Percentiles rank a stretch among this genome's conserved stretches.
Conservation (phyloP, 169 alveolate genomes). For the Plasmodium blacklocki region DNA sequence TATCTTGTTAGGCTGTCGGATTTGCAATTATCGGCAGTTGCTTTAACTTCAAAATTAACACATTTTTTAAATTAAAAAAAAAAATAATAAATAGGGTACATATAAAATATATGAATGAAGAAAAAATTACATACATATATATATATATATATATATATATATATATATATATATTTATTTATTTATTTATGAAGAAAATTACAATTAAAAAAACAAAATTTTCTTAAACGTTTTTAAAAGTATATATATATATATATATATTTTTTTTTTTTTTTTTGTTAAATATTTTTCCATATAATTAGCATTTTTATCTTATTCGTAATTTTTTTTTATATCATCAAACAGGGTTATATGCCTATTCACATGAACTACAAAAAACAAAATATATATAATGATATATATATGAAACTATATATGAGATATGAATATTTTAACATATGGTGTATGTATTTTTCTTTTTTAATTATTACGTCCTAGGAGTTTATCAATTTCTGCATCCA, state of each 20-base stretch:
- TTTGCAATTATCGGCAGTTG: conserved; percentile 20
- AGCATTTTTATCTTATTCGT: background rate
- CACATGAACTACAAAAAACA: conserved; percentile 24
- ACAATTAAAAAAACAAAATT: too few species aligned
- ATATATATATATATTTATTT: background rate
- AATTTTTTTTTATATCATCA: conserved; percentile 39
- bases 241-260: background rate
- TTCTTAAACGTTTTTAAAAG: too few species aligned
- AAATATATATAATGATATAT: background rate
- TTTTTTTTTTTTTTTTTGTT: background rate
- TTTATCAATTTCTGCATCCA: conserved; percentile 14
- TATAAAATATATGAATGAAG: background rate
- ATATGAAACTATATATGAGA: background rate
- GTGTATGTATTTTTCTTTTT: background rate
- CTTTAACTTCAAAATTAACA: conserved; percentile 39
- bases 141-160: background rate
- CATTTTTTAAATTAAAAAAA: conserved; percentile 34
- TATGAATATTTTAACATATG: background rate
- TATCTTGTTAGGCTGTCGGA: conserved; percentile 41
- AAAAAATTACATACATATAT: background rate
- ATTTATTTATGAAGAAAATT: background rate
- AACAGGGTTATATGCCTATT: conserved; percentile 22
- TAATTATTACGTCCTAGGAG: conserved; percentile 44
- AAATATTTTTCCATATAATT: background rate
- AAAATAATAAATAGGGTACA: background rate